These are phyloP conservation scores for Solanum clarkiae DNA, from an alignment of 257 asterid genomes.

Conservation along the genomic window DNA sequence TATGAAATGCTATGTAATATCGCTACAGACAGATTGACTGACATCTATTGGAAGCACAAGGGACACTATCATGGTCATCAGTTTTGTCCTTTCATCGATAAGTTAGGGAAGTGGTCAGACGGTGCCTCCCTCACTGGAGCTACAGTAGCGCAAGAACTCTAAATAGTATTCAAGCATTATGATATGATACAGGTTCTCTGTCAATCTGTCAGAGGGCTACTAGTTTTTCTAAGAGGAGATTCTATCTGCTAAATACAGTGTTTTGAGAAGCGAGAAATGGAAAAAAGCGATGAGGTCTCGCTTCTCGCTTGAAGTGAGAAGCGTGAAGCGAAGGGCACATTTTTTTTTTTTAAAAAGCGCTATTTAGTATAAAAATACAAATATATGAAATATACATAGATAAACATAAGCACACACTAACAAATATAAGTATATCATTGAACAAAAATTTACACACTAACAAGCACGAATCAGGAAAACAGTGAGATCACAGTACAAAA, in stretches of 20 bases:
- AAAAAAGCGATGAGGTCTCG: no score
- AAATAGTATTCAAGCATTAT: background rate
- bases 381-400: no score
- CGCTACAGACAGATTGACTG: background rate
- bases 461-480: no score
- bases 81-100: background rate
- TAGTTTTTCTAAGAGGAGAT: background rate
- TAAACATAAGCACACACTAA: no score
- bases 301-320: no score
- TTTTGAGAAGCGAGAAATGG: no score
- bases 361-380: no score
- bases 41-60: background rate
- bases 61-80: background rate
- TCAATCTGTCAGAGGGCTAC: background rate
- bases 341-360: no score
- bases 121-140: background rate
- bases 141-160: background rate
- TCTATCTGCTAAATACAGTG: background rate
- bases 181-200: background rate
- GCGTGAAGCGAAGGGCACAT: no score
- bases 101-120: background rate
- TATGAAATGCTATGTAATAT: background rate
- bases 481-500: no score
- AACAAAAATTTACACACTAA: no score
- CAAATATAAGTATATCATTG: no score